phyloP scores from a whole-genome alignment of 2,329 filamentous ascomycete species.

The Claviceps sp. region DNA sequence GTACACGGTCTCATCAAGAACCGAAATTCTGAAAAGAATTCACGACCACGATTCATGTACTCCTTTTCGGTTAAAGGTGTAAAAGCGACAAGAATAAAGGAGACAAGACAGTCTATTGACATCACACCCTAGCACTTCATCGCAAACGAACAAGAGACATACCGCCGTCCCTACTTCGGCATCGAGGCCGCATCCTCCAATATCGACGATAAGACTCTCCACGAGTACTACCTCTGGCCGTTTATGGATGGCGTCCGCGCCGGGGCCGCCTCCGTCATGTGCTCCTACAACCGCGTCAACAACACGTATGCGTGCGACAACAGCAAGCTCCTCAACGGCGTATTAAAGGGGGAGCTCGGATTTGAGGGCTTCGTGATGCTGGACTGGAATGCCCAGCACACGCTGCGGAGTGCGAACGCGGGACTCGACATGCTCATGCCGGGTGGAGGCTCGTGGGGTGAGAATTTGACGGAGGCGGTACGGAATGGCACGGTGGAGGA shows the following conservation, averaged over 20 bases:
- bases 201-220: conserved; percentile 50
- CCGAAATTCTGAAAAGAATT: no score
- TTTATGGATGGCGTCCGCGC: conserved; percentile 48
- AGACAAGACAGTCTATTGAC: background rate
- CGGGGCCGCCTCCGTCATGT: conserved; percentile 48
- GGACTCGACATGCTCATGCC: conserved; percentile 63
- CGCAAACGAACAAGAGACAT: conserved; percentile 48
- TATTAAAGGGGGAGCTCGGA: conserved; percentile 49
- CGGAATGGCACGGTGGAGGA: conserved; percentile 61
- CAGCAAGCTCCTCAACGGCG: conserved; percentile 51
- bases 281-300: conserved; percentile 59
- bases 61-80: no score
- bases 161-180: conserved; percentile 25
- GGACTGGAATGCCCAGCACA: conserved; percentile 58
- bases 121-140: conserved; percentile 34
- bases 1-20: no score
- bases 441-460: conserved; percentile 39
- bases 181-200: conserved; percentile 45
- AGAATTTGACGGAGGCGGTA: conserved; percentile 62
- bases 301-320: conserved; percentile 65
- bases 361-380: conserved; percentile 58
- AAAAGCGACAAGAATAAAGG: no score
- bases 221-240: conserved; percentile 54
- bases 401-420: conserved; percentile 38
- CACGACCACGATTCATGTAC: no score